phyloP scores from a whole-genome alignment of 306 rosid genomes.

The Vigna reflexopilosa region DNA sequence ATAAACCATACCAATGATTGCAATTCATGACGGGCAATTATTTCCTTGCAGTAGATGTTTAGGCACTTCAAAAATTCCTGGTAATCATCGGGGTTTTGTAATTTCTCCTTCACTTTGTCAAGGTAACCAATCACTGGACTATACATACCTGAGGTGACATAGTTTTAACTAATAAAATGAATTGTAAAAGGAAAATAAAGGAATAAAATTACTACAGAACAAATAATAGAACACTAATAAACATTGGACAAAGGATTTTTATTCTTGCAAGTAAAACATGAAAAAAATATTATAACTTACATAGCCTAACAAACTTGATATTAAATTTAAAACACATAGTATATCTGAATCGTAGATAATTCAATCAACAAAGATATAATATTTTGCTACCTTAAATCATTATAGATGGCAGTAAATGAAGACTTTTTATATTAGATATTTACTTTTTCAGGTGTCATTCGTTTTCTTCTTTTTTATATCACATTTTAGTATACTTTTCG shows the following conservation, averaged over 20 bases:
- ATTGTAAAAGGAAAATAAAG: not conserved
- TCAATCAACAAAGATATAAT: constrained; percentile 25
- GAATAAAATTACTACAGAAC: constrained; percentile 28
- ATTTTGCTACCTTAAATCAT: not conserved
- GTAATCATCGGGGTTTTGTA: constrained; percentile 76
- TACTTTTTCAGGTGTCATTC: not conserved
- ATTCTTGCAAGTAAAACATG: constrained; percentile 26
- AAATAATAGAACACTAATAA: constrained; percentile 9
- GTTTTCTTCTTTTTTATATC: not conserved
- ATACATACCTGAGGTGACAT: constrained; percentile 67
- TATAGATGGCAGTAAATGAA: constrained; percentile 1
- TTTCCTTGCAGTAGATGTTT: constrained; percentile 94
- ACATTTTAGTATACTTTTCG: constrained; percentile 18
- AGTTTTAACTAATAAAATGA: constrained; percentile 30
- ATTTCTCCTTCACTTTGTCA: constrained; percentile 91
- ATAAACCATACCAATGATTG: constrained; percentile 78
- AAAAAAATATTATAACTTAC: constrained; percentile 6
- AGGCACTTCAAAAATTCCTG: constrained; percentile 98
- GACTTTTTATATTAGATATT: constrained; percentile 9
- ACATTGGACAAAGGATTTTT: constrained; percentile 18
- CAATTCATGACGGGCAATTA: constrained; percentile 83
- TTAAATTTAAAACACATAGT: not conserved
- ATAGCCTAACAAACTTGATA: constrained; percentile 16
- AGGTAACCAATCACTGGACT: constrained; percentile 82
- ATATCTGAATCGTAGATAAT: constrained; percentile 24